Conservation (phyloP, 1,284 basidiomycete genomes). For the Neolentinus lepideus region DNA sequence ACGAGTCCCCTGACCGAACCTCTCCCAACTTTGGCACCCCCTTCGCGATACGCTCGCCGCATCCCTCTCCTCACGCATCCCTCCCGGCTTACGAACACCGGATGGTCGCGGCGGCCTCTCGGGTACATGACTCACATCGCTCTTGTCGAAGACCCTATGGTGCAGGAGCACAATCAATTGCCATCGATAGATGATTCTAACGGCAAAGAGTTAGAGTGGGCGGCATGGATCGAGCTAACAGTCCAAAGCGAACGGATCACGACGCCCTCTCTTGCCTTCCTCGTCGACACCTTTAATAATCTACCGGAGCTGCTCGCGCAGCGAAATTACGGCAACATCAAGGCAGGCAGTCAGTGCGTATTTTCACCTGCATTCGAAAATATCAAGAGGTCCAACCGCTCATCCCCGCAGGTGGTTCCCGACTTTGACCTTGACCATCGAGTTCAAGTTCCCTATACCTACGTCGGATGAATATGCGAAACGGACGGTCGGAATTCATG, state of each 20-base stretch:
- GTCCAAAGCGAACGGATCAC: slow-evolving; percentile 36
- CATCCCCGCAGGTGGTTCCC: slow-evolving; percentile 43
- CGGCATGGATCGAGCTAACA: slow-evolving; percentile 44
- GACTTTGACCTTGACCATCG: slow-evolving; percentile 48
- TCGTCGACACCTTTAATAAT: slow-evolving; percentile 45
- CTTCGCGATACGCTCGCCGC: slow-evolving; percentile 47
- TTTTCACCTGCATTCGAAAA: background rate
- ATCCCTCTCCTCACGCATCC: slow-evolving; percentile 49
- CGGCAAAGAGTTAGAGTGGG: slow-evolving; percentile 36
- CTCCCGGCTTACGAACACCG: slow-evolving; percentile 14
- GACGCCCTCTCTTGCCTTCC: slow-evolving; percentile 40
- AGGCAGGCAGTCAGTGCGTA: slow-evolving; percentile 18
- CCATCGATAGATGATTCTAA: background rate
- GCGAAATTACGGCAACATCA: slow-evolving; percentile 10
- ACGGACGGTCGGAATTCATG: slow-evolving; percentile 49
- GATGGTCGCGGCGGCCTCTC: background rate
- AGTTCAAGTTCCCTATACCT: slow-evolving; percentile 54
- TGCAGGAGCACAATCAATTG: background rate
- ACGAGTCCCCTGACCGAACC: slow-evolving; percentile 12
- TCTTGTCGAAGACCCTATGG: slow-evolving; percentile 18
- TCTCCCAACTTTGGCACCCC: slow-evolving; percentile 30
- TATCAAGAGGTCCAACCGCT: too few species aligned
- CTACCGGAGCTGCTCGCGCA: slow-evolving; percentile 36
- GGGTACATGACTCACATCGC: slow-evolving; percentile 28
- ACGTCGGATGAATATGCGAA: slow-evolving; percentile 23